Conservation (phyloP, 257 asterid genomes). For the Anisodus tanguticus region DNA sequence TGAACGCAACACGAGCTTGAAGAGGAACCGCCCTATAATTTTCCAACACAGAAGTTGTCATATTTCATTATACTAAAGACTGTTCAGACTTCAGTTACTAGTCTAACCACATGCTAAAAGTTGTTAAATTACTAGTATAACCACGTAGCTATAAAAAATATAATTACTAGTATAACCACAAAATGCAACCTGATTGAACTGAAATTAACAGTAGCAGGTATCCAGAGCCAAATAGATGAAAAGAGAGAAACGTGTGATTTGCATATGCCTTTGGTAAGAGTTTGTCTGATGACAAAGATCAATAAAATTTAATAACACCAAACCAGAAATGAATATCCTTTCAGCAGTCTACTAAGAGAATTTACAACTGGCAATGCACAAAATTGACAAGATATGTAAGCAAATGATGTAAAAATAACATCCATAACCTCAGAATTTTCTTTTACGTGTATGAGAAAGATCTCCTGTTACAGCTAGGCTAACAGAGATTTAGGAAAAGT, state of each 20-base stretch:
- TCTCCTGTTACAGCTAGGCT: neutral
- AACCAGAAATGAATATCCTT: neutral
- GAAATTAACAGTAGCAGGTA: neutral
- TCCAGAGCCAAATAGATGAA: neutral
- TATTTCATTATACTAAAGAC: neutral
- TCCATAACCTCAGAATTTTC: neutral
- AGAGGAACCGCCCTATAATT: constrained; percentile 80
- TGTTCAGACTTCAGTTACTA: neutral
- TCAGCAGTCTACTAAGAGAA: no score
- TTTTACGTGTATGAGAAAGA: neutral
- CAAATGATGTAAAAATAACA: neutral
- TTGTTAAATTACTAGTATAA: neutral
- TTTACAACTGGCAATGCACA: no score
- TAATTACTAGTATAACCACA: constrained; percentile 8
- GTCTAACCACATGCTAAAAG: neutral
- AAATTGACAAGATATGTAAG: neutral
- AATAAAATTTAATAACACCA: neutral
- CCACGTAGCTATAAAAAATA: no score
- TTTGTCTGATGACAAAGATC: neutral
- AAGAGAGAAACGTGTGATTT: neutral
- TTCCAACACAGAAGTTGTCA: constrained; percentile 8
- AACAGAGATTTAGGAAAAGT: neutral
- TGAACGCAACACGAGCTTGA: constrained; percentile 94
- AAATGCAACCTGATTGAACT: neutral
- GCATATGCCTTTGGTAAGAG: neutral